Evolutionary conservation across 352 stramenopile species (phyloP).

Genomic region (Phytophthora lateralis): DNA sequence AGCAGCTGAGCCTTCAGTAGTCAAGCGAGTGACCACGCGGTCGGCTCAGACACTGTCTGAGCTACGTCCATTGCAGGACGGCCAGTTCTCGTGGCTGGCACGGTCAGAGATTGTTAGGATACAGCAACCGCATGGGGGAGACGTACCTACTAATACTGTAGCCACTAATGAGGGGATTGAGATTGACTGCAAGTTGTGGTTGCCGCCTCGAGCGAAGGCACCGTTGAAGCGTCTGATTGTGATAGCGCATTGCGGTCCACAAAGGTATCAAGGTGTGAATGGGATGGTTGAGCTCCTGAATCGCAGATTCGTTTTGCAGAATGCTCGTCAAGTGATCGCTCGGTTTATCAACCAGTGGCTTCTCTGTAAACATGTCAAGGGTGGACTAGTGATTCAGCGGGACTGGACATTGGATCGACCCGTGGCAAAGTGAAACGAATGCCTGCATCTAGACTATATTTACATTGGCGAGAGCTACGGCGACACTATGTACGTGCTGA

Average conservation of each 20-base stretch:
- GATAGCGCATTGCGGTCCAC: constrained; percentile 9
- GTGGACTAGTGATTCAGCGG: not conserved
- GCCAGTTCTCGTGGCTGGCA: constrained; percentile 8
- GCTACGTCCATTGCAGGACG: constrained; percentile 12
- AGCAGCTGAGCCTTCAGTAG: not conserved
- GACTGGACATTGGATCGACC: not conserved
- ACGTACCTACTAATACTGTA: not conserved
- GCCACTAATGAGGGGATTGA: constrained; percentile 1
- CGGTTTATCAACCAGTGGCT: not conserved
- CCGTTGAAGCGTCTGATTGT: constrained; percentile 4
- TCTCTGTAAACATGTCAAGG: constrained; percentile 24
- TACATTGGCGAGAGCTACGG: not conserved
- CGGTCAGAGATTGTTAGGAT: not conserved
- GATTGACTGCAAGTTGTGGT: not conserved
- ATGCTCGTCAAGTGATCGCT: not conserved
- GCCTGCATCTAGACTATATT: constrained; percentile 18
- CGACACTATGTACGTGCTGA: not conserved
- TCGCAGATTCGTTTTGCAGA: not conserved
- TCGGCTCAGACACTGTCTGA: constrained; percentile 1
- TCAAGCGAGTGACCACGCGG: constrained; percentile 9
- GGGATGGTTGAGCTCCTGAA: not conserved
- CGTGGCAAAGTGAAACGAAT: constrained; percentile 6
- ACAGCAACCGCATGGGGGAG: not conserved
- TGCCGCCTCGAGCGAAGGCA: not conserved
- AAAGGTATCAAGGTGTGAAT: constrained; percentile 15